Base-by-base conservation (phyloP, 352 stramenopile genomes). In the Pythium insidiosum region DNA sequence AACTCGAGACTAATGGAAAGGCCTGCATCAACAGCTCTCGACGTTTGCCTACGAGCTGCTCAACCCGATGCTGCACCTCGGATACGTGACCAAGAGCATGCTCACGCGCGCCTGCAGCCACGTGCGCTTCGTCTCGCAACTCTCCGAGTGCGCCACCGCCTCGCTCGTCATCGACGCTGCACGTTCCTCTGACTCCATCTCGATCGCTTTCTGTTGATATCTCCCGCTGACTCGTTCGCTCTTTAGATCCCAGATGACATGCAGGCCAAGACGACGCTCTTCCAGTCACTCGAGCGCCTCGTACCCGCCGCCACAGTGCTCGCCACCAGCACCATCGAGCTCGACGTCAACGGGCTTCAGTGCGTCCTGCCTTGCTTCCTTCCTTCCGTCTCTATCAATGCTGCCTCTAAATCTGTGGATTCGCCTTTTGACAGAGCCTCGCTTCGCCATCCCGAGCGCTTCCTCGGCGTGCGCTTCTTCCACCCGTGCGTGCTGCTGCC, bases 11-110 rank as follows among this genome's bases (percentile, higher is more conserved):
- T 23, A 12, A 15, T 50, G n/a, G 24, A 19, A 42, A 31, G 36
- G 13, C 38, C 15, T 16, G 24, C 3, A 11, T 28, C 1, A 48
- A 21, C 40, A 84, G 72, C 47, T 84, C 6, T 68, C 68, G 22
- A 61, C 69, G 12, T 80, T 69, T 39, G 67, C 67, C 38, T 82
- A 77, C 36, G 73, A 84, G 42, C 53, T 81, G 45, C 58, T 88
- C 35, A 76, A 80, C 31, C 75, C 75, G 43, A 57, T 88, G 55
- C 55, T 82, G 45, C 71, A 83, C 43, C 61, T 88, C 16, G 75
- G 75, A 21, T 88, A 85, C 63, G 73, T 85, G 21, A 83, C 73
- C 53, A 81, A 85, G 61, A 73, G 63, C 49, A 84, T 88, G 70
- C 50, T 84, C 39, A 83, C 68, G 10, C 61, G 72, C 20, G 73